Evolutionary conservation across 2,329 filamentous ascomycete genomes (phyloP), one percentile per base, ranked within the genome.

Genomic region (Plenodomus biglobosus): DNA sequence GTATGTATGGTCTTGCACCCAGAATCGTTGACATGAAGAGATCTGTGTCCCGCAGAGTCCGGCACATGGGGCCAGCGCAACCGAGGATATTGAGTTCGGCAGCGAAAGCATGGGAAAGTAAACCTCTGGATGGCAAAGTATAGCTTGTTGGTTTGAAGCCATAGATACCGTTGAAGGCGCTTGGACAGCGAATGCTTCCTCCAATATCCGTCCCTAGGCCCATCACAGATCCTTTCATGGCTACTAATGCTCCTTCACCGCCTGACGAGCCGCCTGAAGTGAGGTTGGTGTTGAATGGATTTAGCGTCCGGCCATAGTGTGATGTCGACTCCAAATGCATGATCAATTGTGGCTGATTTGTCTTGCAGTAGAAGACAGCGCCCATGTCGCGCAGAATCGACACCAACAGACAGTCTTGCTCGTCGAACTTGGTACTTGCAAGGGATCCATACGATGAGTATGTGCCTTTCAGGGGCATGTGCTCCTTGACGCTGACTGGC

Each of bases 321-420:
- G 83, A 84, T 59, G 78, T 68, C 0, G 79, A 81, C 66, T 84
- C 80, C 4, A 78, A 76, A 46, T 69, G 62, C 80, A 79, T 76
- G 51, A 81, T 71, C 1, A 74, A 76, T 44, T 78, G 75, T 2
- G 79, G 77, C 2, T 80, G 64, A 46, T 80, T 80, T 2, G 78
- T 81, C 61, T 80, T 78, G 57, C 66, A 72, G 51, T 76, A 74
- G 0, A 84, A 69, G 0, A 81, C 72, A 1, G 80, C 81, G 8
- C 81, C 81, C 3, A 80, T 68, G 7, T 64, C 68, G n/a, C 79
- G 72, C 3, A 84, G 70, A 47, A 81, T 78, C 13, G 65, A 68
- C 1, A 82, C 80, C 51, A 84, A 73, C 45, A 82, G 74, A 40
- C 79, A 80, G 55, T 85, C 82, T 38, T 76, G 77, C 1, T 72